These are phyloP conservation scores for Starmera amethionina DNA, from an alignment of 805 yeast genomes.

Conservation along the genomic window DNA sequence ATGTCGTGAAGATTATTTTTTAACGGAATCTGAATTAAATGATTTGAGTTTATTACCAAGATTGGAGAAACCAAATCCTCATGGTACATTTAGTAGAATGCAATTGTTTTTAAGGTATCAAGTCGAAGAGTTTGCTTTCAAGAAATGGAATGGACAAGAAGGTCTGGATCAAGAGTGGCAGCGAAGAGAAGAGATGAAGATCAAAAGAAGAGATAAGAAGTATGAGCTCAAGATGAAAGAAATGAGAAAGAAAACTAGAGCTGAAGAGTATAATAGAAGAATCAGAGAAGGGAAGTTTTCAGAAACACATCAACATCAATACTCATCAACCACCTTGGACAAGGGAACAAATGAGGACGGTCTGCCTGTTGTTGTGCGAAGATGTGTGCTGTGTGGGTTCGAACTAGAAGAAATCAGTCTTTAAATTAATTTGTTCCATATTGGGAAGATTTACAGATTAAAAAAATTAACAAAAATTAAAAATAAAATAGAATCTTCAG, in stretches of 20 bases:
- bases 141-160: conserved; percentile 91
- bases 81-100: conserved; percentile 83
- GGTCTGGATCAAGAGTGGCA: conserved; percentile 91
- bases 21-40: conserved; percentile 87
- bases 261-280: conserved; percentile 76
- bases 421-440: background rate
- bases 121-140: conserved; percentile 86
- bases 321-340: conserved; percentile 44
- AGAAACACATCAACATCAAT: conserved; percentile 58
- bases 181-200: conserved; percentile 61
- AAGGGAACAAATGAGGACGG: conserved; percentile 35
- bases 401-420: conserved; percentile 65
- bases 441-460: no score
- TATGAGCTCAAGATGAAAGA: conserved; percentile 72
- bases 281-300: conserved; percentile 49
- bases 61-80: conserved; percentile 89
- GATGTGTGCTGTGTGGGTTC: conserved; percentile 77
- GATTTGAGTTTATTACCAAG: conserved; percentile 63
- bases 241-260: conserved; percentile 87
- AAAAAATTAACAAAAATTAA: no score
- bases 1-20: conserved; percentile 81
- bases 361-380: conserved; percentile 33
- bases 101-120: conserved; percentile 83
- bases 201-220: conserved; percentile 66
- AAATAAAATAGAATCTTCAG: no score